Conservation (phyloP, 768 basidiomycete genomes). For the Agaricus subrufescens region DNA sequence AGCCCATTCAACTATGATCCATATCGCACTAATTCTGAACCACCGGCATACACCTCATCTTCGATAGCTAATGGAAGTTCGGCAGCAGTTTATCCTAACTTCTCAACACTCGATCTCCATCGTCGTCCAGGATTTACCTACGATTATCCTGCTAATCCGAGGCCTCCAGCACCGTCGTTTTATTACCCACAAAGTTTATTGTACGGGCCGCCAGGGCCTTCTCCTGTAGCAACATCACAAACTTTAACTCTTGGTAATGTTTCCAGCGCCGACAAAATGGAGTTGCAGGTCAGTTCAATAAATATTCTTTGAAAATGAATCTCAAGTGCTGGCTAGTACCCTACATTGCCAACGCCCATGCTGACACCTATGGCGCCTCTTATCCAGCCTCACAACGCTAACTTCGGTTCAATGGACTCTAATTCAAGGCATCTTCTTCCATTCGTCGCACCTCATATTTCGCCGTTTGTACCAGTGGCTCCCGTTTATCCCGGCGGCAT, state of each 20-base stretch:
- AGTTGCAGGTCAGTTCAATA: slow-evolving; percentile 3
- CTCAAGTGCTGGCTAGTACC: neutral
- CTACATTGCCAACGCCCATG: slow-evolving; percentile 4
- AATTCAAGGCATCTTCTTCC: slow-evolving; percentile 1
- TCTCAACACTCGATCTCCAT: slow-evolving; percentile 6
- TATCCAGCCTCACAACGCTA: slow-evolving; percentile 24
- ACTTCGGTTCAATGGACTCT: slow-evolving; percentile 32
- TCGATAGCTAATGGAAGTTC: slow-evolving; percentile 1
- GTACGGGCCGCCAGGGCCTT: slow-evolving; percentile 3
- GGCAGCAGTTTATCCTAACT: neutral
- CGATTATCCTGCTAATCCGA: slow-evolving; percentile 4
- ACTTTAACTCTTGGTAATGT: neutral
- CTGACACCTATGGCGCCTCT: slow-evolving; percentile 3
- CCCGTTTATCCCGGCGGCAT: slow-evolving; percentile 3
- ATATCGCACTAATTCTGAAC: slow-evolving; percentile 6
- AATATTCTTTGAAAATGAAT: neutral
- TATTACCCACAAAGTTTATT: slow-evolving; percentile 10
- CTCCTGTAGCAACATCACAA: slow-evolving; percentile 5
- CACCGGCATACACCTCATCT: slow-evolving; percentile 6
- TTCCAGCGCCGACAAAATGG: slow-evolving; percentile 4
- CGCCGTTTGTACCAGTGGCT: slow-evolving; percentile 3
- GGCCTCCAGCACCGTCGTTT: slow-evolving; percentile 8
- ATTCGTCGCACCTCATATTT: neutral
- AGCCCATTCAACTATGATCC: slow-evolving; percentile 9
- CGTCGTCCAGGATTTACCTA: slow-evolving; percentile 7